Base-by-base conservation (phyloP, 2,329 filamentous ascomycete species). In the Colletotrichum gloeosporioides region DNA sequence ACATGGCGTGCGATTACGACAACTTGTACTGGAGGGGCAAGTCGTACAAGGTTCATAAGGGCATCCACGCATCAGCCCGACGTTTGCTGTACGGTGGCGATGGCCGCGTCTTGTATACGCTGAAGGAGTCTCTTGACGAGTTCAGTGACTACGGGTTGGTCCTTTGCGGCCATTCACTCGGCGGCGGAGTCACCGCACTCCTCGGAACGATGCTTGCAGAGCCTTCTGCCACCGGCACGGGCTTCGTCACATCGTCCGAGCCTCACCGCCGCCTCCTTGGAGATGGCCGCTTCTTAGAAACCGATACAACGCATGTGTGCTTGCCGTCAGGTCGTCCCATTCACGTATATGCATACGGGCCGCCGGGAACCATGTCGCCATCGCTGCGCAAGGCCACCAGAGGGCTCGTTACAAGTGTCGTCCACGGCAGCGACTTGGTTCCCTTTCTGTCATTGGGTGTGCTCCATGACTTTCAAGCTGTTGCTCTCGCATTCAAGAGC, bases 321-420 rank as follows among this genome's bases (percentile, higher is more conserved):
- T 88, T 96, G 0, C 94, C 94, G 1, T 80, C 92, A 0, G 92
- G 92, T 18, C 90, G 94, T 1, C 92, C 93, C 4, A 93, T 96
- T 25, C 94, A 96, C 79, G 94, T 95, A 15, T 96, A 95, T 81
- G 93, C 94, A 8, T 96, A 95, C 81, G 94, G 94, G 0, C 92
- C 94, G 3, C 94, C 94, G 0, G 91, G 93, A 0, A 93, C 93
- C 16, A 92, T 96, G 89, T 95, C 93, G 0, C 88, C 93, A 0
- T 90, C 92, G 3, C 88, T 96, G 9, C 91, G 94, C 57, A 90
- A 90, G 75, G 92, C 93, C 13, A 96, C 94, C 0, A 89, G 93
- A 16, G 94, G 93, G 2, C 88, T 96, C 9, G 93, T 96, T 76
- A 96, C 94, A 4, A 95, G 92, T 10, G 89, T 94, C 6, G 90